Evolutionary conservation across 768 basidiomycete species (phyloP).

Genomic region (Kwoniella sp.): DNA sequence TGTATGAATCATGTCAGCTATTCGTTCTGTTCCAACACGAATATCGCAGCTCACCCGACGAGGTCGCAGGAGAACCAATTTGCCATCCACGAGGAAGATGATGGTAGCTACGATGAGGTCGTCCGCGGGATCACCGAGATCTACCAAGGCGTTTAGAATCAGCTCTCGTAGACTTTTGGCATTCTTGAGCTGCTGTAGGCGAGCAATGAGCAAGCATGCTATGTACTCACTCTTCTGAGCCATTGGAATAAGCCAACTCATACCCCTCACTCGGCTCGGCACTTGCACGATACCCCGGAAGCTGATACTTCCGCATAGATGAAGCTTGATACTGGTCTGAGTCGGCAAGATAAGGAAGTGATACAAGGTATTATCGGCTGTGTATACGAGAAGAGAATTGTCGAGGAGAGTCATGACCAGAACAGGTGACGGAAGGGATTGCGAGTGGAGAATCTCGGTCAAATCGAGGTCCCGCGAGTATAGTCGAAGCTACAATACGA

Average conservation of each 20-base stretch:
- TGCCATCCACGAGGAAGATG: constrained; percentile 90
- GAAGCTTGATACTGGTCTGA: constrained; percentile 76
- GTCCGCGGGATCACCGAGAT: constrained; percentile 88
- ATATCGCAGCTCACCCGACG: constrained; percentile 65
- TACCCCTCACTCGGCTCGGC: constrained; percentile 78
- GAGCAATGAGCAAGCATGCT: not conserved
- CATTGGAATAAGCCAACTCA: constrained; percentile 96
- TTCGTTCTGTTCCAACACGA: not conserved
- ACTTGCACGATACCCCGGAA: constrained; percentile 85
- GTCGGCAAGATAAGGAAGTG: constrained; percentile 86
- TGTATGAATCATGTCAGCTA: constrained; percentile 46
- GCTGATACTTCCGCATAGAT: constrained; percentile 90
- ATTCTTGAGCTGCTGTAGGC: no score
- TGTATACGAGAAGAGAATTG: constrained; percentile 91
- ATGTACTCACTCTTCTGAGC: constrained; percentile 80
- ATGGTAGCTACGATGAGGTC: constrained; percentile 93
- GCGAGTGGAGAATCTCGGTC: constrained; percentile 77
- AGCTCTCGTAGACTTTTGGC: not conserved
- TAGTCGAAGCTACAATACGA: constrained; percentile 70
- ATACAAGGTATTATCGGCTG: constrained; percentile 85
- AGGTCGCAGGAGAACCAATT: constrained; percentile 83
- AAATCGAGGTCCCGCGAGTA: constrained; percentile 92
- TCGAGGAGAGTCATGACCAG: constrained; percentile 89
- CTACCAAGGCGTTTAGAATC: constrained; percentile 57
- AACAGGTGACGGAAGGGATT: constrained; percentile 73